Conservation (phyloP, 768 basidiomycete genomes). For the Suillus subluteus region DNA sequence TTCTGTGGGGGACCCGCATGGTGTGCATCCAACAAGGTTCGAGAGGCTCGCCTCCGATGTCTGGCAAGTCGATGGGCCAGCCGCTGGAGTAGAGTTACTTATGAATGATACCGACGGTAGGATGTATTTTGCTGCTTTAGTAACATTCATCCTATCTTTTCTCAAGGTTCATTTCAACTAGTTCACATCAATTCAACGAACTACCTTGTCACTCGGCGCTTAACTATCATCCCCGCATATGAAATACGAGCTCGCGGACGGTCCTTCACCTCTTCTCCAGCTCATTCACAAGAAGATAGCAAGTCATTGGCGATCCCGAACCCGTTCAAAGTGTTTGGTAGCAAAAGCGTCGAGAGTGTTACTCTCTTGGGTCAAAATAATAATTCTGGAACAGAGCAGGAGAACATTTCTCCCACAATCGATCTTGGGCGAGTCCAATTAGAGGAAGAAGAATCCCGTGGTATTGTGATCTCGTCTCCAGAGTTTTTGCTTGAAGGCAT, state of each 20-base stretch:
- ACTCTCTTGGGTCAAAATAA: conserved; percentile 21
- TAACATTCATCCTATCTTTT: conserved; percentile 16
- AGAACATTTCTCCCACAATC: conserved; percentile 30
- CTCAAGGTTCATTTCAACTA: conserved; percentile 26
- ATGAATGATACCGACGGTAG: conserved; percentile 50
- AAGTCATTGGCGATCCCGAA: conserved; percentile 56
- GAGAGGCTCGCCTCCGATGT: conserved; percentile 47
- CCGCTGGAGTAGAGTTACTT: conserved; percentile 48
- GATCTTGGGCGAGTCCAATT: conserved; percentile 27
- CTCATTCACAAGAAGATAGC: conserved; percentile 27
- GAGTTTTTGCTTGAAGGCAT: conserved; percentile 21
- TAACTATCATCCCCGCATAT: conserved; percentile 37
- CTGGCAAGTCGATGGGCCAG: conserved; percentile 56
- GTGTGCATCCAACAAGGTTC: conserved; percentile 34
- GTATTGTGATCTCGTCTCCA: conserved; percentile 20
- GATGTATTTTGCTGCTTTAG: conserved; percentile 17
- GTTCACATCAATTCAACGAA: conserved; percentile 47
- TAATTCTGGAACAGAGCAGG: conserved; percentile 22
- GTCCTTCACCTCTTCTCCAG: conserved; percentile 22
- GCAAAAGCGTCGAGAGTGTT: conserved; percentile 53
- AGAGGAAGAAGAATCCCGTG: conserved; percentile 26
- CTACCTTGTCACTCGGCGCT: conserved; percentile 46
- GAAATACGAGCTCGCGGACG: conserved; percentile 18
- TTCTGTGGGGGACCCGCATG: conserved; percentile 24
- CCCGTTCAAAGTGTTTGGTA: conserved; percentile 61